These are phyloP conservation scores for Neolecta irregularis DNA, from an alignment of 1,139 yeast species.

Conservation along the genomic window DNA sequence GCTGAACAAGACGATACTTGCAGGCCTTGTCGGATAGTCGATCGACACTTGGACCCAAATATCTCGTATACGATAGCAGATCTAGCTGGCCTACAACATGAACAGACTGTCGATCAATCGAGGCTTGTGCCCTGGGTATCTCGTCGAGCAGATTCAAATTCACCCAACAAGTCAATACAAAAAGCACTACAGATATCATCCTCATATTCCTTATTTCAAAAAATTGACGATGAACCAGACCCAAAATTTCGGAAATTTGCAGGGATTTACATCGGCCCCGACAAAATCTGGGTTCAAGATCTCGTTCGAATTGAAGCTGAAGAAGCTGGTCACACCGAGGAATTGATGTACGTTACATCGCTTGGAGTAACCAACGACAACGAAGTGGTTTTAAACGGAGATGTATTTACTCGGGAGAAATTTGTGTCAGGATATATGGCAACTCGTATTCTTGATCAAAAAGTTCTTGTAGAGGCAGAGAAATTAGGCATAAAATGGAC, in stretches of 20 bases:
- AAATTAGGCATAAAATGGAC: background rate
- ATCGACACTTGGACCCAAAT: conserved; percentile 6
- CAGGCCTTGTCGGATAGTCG: conserved; percentile 1
- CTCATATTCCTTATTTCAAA: conserved; percentile 1
- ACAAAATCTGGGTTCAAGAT: conserved; percentile 8
- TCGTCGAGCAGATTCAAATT: conserved; percentile 3
- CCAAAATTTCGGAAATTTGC: conserved; percentile 3
- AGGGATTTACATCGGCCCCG: conserved; percentile 7
- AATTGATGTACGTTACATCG: background rate
- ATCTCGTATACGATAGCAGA: conserved; percentile 4
- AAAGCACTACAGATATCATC: conserved; percentile 1
- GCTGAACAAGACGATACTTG: conserved; percentile 3
- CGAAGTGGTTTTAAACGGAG: background rate
- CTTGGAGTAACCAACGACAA: too few relatives aligned
- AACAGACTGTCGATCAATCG: background rate
- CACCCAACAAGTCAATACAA: conserved; percentile 1
- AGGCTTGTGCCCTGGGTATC: conserved; percentile 7
- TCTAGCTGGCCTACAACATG: too few relatives aligned
- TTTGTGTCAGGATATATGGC: conserved; percentile 4
- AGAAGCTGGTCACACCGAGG: background rate
- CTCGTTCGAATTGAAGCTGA: conserved; percentile 3
- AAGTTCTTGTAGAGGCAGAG: background rate
- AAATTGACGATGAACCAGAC: background rate
- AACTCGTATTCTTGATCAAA: conserved; percentile 5
- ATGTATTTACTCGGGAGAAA: too few relatives aligned